Base-by-base conservation (phyloP, 495 filamentous ascomycete genomes). In the Umbilicaria muhlenbergii region DNA sequence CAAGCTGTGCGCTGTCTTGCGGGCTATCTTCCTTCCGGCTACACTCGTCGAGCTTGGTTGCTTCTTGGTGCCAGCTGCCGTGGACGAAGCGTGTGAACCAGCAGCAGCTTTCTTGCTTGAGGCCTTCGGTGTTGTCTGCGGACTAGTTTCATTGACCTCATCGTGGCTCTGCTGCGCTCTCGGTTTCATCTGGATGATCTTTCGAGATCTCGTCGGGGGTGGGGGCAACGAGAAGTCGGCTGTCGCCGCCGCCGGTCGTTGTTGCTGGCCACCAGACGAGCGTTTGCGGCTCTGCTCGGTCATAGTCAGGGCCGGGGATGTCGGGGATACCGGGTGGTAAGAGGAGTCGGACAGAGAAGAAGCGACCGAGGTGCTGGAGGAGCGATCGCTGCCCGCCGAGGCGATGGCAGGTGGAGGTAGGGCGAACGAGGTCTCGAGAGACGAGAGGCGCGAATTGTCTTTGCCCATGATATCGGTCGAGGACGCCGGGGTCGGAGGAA, bases 161-260 rank as follows among this genome's bases (percentile, higher is more conserved):
- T 58, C 42, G 28, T 66, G 38, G 17, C 57, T 57, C 32, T 62
- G 56, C 19, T 51, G 51, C 0, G 61, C 38, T 49, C 68, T 71
- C 11, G 62, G 68, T 58, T 93, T 92, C 91, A 98, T 94, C 62
- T 96, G 91, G 39, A 96, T 96, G 56, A 98, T 96, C 66, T 87
- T 95, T 50, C 92, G 77, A 24, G 86, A 83, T 39, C 91, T 70
- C 11, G 88, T 92, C 0, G 91, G 91, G 13, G 91, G 91, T 3
- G 92, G 91, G 16, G 91, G 91, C 3, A 98, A 71, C 14, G 81
- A 74, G 53, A 93, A 88, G 19, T 74, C 66, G 16, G 70, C 64
- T 42, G 66, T 58, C 4, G 69, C 54, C 2, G 74, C 69, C 2
- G 73, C 62, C 38, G 79, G 70, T 31, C 74, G 67, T 14, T 77